Base-by-base conservation (phyloP, 2,329 filamentous ascomycete species). In the Aspergillus pseudoterreus region DNA sequence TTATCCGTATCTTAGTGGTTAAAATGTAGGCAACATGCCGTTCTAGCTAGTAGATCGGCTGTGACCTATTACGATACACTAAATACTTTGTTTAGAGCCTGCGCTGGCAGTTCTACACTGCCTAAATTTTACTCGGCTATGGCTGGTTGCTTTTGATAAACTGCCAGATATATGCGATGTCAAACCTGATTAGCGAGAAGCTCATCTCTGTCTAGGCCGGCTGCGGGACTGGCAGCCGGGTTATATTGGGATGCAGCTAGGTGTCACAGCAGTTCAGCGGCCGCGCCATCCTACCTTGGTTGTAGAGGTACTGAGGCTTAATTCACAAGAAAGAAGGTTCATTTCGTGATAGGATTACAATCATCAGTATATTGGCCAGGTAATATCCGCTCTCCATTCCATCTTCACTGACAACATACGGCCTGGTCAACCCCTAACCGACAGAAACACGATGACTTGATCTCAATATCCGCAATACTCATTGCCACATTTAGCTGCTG, bases 1-100 rank as follows among this genome's bases (percentile, higher is more conserved):
- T 79, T 24, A 91, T 75, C 70, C 83, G 86, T 78, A 89, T 85
- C 70, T 90, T 90, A 53, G 82, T 82, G 73, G 88, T 81, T 55
- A 90, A 82, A 19, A 90, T 75, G 11, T 85, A 79, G 1, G 83
- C 78, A n/a, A 87, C 77, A 41, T 84, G 84, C 3, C 79, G 81
- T 1, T 80, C 81, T 30, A 86, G 79, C 82, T 83, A 87, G 55
- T 81, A 82, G 3, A 87, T 69, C 1, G 76, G 70, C 46, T 77
- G 68, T 17, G 35, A 67, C 49, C 71, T 67, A 41, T 75, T 63
- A 45, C 73, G 72, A 51, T 79, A 68, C 41, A 64, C 63, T 5
- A 82, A 63, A 55, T 80, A 80, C 46, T 72, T 75, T 21, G 72
- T 63, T 52, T 80, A 74, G 14, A 82, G 66, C 9, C 70, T 69